phyloP scores from a whole-genome alignment of 177 flowering plant genomes.

The Tripterygium wilfordii region DNA sequence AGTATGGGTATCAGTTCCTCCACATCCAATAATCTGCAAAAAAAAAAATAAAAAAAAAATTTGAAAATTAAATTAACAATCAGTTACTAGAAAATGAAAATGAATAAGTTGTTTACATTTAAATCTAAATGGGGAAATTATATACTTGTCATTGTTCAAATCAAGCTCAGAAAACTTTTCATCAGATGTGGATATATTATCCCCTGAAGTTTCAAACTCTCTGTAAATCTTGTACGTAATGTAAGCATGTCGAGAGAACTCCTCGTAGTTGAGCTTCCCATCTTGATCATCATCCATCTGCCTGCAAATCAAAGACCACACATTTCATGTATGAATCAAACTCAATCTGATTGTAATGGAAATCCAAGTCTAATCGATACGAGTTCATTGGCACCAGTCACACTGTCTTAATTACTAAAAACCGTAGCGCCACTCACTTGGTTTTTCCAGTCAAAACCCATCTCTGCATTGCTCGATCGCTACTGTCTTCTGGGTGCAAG shows the following conservation, averaged over 20 bases:
- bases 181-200: neutral
- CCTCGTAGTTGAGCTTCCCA: neutral
- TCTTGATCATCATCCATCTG: neutral
- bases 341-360: too few relatives aligned
- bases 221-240: neutral
- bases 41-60: too few relatives aligned
- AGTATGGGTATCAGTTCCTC: neutral
- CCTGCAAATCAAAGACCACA: neutral
- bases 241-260: neutral
- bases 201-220: neutral
- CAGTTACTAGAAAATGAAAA: neutral
- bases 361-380: too few relatives aligned
- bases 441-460: constrained; percentile 48
- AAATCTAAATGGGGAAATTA: neutral
- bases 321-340: too few relatives aligned
- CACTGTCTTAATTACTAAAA: too few relatives aligned
- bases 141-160: neutral
- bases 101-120: too few relatives aligned
- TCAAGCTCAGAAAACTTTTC: neutral
- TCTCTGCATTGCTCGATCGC: constrained; percentile 27
- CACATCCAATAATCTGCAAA: neutral
- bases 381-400: too few relatives aligned
- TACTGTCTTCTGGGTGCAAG: constrained; percentile 72
- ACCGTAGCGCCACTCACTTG: too few relatives aligned
- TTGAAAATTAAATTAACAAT: neutral